Percentiles rank a stretch among this genome's conserved stretches.
Evolutionary conservation across 306 rosid species (phyloP).

Genomic region (Vicia faba): DNA sequence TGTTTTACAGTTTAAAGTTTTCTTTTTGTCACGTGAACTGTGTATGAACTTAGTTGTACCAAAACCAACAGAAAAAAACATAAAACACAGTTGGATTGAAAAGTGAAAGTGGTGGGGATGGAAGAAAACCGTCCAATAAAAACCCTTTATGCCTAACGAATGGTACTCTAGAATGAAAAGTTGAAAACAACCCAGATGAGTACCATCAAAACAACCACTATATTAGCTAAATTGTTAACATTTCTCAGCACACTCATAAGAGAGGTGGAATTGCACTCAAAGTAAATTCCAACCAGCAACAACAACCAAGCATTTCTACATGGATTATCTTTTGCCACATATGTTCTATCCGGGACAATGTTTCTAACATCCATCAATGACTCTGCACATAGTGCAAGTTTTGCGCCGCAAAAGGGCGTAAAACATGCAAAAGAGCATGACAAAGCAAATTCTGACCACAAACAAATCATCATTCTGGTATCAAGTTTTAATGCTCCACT

Average conservation of each 20-base stretch:
- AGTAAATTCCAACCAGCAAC: too few species aligned
- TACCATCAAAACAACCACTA: slow-evolving; percentile 9
- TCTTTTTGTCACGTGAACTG: not conserved
- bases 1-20: not conserved
- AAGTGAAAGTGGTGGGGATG: not conserved
- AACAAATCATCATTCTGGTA: not conserved
- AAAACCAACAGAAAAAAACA: not conserved
- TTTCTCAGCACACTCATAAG: not conserved
- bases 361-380: too few species aligned
- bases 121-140: not conserved
- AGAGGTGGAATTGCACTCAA: slow-evolving; percentile 2
- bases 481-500: not conserved
- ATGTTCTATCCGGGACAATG: too few species aligned
- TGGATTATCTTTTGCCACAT: too few species aligned
- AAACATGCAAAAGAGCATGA: not conserved
- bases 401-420: too few species aligned
- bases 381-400: too few species aligned
- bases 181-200: slow-evolving; percentile 13
- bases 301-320: too few species aligned
- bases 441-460: not conserved
- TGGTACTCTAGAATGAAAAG: slow-evolving; percentile 10
- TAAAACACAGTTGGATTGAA: not conserved
- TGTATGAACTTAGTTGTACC: not conserved
- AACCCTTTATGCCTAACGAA: slow-evolving; percentile 3
- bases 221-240: slow-evolving; percentile 19